phyloP scores from a whole-genome alignment of 148 eudicot genomes.

The Vaccinium myrtillus region DNA sequence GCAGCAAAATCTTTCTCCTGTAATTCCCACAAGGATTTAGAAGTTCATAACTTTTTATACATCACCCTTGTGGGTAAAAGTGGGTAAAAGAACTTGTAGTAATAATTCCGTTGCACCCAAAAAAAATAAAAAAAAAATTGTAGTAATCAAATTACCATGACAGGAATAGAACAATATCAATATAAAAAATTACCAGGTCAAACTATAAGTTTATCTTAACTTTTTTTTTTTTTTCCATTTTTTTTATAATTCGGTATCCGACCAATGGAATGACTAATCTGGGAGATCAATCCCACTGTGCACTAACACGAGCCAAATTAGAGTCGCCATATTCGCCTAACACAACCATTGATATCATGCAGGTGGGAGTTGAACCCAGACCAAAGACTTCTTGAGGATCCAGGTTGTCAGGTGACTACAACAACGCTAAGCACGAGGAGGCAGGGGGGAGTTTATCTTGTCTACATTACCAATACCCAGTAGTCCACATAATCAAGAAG shows the following conservation, averaged over 20 bases:
- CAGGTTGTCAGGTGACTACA: too few species aligned
- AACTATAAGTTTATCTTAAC: neutral
- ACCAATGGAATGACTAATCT: neutral
- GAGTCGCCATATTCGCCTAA: too few species aligned
- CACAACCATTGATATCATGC: neutral
- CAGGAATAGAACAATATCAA: neutral
- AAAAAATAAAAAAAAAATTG: neutral
- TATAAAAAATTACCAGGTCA: neutral
- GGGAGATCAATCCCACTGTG: too few species aligned
- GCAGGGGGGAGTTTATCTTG: too few species aligned
- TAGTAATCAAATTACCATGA: neutral
- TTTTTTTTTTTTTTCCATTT: too few species aligned
- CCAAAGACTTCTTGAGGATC: too few species aligned
- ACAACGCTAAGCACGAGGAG: too few species aligned
- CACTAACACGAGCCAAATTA: too few species aligned
- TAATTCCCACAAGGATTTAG: neutral
- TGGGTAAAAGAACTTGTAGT: neutral
- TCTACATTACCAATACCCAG: too few species aligned
- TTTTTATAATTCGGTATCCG: neutral
- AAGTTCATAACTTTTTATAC: slow-evolving; percentile 1
- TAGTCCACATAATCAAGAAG: too few species aligned
- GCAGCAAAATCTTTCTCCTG: slow-evolving; percentile 81
- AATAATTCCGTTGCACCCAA: too few species aligned
- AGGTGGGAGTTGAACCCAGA: neutral
- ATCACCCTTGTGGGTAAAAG: neutral